Conservation (phyloP, 192 early-diverging fungal species). For the Backusella liffmaniae region DNA sequence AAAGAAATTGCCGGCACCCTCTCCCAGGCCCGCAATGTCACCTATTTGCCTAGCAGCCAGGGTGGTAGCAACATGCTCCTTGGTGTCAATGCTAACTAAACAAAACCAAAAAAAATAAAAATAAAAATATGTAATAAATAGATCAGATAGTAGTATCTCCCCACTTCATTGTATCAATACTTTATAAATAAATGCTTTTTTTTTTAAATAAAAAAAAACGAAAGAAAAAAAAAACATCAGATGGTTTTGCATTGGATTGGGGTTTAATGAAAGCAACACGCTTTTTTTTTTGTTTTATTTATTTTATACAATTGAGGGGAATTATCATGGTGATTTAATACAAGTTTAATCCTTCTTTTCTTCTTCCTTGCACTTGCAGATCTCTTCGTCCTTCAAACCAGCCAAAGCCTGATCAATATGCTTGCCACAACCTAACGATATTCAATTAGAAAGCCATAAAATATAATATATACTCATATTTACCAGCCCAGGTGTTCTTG, state of each 20-base stretch:
- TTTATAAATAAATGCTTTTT: not conserved
- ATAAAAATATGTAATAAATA: not conserved
- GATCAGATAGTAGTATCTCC: not conserved
- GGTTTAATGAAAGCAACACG: not conserved
- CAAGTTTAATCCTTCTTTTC: constrained; percentile 6
- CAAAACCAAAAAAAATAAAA: not conserved
- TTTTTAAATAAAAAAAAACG: not conserved
- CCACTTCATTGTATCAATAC: not conserved
- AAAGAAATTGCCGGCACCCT: constrained; percentile 95
- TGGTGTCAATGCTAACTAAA: constrained; percentile 50
- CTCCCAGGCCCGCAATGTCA: constrained; percentile 78
- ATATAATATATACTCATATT: not conserved
- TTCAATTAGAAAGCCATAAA: not conserved
- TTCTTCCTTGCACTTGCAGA: constrained; percentile 28
- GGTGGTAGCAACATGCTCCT: constrained; percentile 74
- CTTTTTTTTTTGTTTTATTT: not conserved
- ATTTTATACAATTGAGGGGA: not conserved
- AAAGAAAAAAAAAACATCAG: no score
- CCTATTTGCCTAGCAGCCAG: constrained; percentile 79
- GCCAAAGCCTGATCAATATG: constrained; percentile 30
- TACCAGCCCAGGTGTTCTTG: constrained; percentile 31
- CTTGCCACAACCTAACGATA: constrained; percentile 23
- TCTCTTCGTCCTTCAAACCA: constrained; percentile 26
- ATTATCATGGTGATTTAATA: not conserved
- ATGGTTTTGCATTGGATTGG: not conserved